Base-by-base conservation (phyloP, 768 basidiomycete species). In the Xanthoconium purpureum region DNA sequence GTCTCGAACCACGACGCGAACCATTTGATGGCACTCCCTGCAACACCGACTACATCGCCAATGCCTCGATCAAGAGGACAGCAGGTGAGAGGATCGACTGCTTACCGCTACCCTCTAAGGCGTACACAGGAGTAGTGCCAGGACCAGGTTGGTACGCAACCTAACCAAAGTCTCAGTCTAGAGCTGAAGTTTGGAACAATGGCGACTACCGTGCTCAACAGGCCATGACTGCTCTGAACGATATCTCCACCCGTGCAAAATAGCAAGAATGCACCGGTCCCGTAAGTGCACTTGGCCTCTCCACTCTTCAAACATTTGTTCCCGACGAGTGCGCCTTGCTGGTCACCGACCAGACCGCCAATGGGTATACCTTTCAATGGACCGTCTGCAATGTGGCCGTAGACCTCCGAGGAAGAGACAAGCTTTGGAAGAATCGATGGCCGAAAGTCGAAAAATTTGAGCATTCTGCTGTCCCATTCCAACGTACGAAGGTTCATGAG, bases 261-360 rank as follows among this genome's bases (percentile, higher is more conserved):
- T 30, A 99, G 76, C 61, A 98, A 77, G 78, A 99, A 99, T 37
- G 94, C 94, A 32, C 97, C 96, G 2, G 96, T 98, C 28, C 96
- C 96, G 64, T 96, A 99, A 5, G 97, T 99, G 73, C 94, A 97
- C 74, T 99, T 99, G 3, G 95, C 96, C 70, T 98, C 90, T 17
- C 96, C 96, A 61, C 83, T 79, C n/a, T 68, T 77, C 52, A 99
- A 72, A 67, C 97, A 98, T 72, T 97, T 98, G 77, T 99, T 98
- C 0, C 96, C 97, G 49, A 98, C 84, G 24, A 99, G 77, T 24
- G 96, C 96, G 6, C 90, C 97, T 71, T 99, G 97, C 75, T 99
- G 97, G 69, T 99, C 97, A n/a, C 97, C 97, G 9, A 96, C 85
- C 46, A 98, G 83, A 20, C 96, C 96, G 37, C 87, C 94, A 51